These are phyloP conservation scores for Hanseniaspora mollemarum DNA, from an alignment of 805 yeast species.

Conservation along the genomic window DNA sequence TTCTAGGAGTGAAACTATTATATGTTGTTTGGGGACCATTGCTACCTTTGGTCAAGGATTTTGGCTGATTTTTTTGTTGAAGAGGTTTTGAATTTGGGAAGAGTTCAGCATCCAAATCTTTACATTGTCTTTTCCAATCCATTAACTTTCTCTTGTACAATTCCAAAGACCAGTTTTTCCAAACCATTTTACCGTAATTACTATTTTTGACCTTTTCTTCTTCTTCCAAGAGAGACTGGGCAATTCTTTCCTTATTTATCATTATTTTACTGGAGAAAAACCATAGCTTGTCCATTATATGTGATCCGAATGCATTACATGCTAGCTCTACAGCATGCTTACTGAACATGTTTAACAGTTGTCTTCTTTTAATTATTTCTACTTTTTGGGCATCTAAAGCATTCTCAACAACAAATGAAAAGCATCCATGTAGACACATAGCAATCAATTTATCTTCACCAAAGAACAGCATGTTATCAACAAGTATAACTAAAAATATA, in stretches of 20 bases:
- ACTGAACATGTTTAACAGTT: constrained; percentile 53
- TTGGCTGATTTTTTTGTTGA: constrained; percentile 22
- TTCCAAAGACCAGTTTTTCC: constrained; percentile 94
- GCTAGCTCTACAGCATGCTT: constrained; percentile 50
- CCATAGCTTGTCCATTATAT: constrained; percentile 79
- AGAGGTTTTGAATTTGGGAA: constrained; percentile 31
- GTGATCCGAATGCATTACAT: constrained; percentile 84
- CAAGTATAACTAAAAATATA: constrained; percentile 43
- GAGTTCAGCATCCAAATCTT: constrained; percentile 38
- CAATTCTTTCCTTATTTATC: constrained; percentile 77
- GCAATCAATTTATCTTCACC: constrained; percentile 52
- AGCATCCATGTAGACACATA: constrained; percentile 82
- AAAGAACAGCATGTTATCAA: constrained; percentile 49
- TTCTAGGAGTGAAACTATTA: constrained; percentile 13
- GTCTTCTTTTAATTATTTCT: constrained; percentile 47
- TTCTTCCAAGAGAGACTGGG: constrained; percentile 47
- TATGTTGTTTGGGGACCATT: constrained; percentile 7
- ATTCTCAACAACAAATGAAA: constrained; percentile 75
- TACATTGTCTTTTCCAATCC: constrained; percentile 69
- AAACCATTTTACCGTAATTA: constrained; percentile 76
- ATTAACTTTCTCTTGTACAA: constrained; percentile 55
- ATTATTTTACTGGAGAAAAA: constrained; percentile 62
- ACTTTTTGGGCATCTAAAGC: constrained; percentile 42
- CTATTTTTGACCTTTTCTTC: constrained; percentile 69
- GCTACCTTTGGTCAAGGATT: neutral